These are phyloP conservation scores for Corymbia calophylla DNA, from an alignment of 441 rosid genomes.

Conservation along the genomic window DNA sequence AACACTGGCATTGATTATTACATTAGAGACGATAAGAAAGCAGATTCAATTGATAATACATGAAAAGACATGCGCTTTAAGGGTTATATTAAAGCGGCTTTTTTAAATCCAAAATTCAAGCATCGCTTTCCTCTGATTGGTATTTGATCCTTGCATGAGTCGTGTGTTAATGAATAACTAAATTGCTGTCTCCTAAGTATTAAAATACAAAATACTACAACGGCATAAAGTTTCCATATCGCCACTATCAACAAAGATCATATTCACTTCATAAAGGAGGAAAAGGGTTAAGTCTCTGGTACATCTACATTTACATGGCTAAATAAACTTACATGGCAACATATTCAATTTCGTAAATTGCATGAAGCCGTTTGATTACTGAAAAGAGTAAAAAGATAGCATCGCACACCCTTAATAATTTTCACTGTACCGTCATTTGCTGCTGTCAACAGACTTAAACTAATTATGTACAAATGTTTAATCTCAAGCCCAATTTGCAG, in stretches of 20 bases:
- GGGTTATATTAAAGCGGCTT: background rate
- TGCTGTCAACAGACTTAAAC: background rate
- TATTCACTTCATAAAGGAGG: background rate
- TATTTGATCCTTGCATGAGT: background rate
- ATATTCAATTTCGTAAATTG: background rate
- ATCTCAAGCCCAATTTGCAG: background rate
- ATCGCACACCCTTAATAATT: background rate
- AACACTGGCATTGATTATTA: constrained; percentile 44
- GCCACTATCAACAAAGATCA: background rate
- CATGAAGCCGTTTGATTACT: background rate
- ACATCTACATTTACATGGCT: background rate
- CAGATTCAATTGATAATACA: background rate
- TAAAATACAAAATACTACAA: background rate
- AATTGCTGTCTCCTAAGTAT: background rate
- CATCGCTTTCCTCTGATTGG: background rate
- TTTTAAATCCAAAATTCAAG: background rate
- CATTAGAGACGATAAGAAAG: background rate
- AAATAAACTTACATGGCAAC: background rate
- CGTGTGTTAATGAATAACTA: background rate
- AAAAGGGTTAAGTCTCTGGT: background rate
- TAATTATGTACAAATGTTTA: background rate
- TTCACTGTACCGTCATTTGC: background rate
- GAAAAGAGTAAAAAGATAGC: background rate
- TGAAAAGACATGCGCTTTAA: background rate
- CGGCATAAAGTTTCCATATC: background rate